phyloP scores from a whole-genome alignment of 2,329 filamentous ascomycete species.

The Aspergillus oerlinghausenensis region DNA sequence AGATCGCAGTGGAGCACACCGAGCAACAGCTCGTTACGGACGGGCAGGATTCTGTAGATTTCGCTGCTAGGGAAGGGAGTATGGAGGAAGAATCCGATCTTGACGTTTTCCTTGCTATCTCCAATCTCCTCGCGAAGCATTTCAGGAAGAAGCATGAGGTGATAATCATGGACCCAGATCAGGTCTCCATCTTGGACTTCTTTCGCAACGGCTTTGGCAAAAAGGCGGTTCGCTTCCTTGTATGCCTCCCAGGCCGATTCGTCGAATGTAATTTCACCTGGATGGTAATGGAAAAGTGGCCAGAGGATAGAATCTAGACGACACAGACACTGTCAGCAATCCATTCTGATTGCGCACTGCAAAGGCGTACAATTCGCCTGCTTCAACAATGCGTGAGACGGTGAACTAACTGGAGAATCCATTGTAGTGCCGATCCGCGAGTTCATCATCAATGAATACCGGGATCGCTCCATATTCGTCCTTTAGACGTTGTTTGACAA shows the following conservation, averaged over 20 bases:
- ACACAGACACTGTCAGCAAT: conserved; percentile 11
- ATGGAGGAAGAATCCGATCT: conserved; percentile 94
- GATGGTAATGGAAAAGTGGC: conserved; percentile 96
- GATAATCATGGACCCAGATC: conserved; percentile 96
- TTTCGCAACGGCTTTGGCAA: conserved; percentile 76
- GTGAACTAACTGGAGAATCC: conserved; percentile 79
- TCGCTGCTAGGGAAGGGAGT: conserved; percentile 93
- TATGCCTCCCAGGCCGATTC: conserved; percentile 89
- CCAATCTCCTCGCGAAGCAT: conserved; percentile 90
- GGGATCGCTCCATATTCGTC: conserved; percentile 86
- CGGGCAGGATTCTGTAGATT: conserved; percentile 89
- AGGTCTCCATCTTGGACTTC: conserved; percentile 86
- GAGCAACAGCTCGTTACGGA: conserved; percentile 76
- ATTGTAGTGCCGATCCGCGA: conserved; percentile 95
- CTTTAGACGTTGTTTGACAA: conserved; percentile 72
- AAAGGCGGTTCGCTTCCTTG: conserved; percentile 81
- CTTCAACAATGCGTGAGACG: not conserved
- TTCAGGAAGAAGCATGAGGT: conserved; percentile 87
- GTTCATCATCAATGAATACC: conserved; percentile 87
- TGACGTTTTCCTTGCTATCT: conserved; percentile 75
- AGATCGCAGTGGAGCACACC: conserved; percentile 87
- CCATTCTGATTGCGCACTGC: not conserved
- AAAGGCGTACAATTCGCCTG: not conserved
- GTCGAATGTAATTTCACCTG: conserved; percentile 93
- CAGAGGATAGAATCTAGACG: conserved; percentile 80